phyloP scores from a whole-genome alignment of 345 rosid species.

The Raphanus raphanistrum region DNA sequence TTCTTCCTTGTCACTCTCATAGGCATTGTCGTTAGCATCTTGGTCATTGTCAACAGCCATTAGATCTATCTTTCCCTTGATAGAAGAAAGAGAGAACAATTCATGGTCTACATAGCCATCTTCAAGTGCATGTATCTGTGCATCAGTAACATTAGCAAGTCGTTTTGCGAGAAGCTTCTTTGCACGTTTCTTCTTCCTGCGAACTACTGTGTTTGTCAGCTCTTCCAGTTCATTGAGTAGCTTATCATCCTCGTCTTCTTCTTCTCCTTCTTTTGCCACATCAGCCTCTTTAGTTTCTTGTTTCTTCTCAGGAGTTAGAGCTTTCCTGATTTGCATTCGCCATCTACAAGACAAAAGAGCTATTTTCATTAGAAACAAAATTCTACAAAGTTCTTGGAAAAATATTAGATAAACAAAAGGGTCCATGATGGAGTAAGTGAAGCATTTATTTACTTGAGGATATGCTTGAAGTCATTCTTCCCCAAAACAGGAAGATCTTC shows the following conservation, averaged over 20 bases:
- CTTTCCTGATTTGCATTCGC: slow-evolving; percentile 82
- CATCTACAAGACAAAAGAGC: slow-evolving; percentile 51
- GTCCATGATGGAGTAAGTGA: neutral
- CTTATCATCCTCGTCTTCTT: slow-evolving; percentile 75
- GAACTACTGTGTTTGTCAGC: slow-evolving; percentile 63
- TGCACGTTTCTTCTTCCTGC: slow-evolving; percentile 85
- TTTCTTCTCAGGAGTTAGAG: slow-evolving; percentile 64
- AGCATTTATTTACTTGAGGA: slow-evolving; percentile 64
- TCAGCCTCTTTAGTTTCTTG: slow-evolving; percentile 42
- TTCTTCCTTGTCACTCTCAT: slow-evolving; percentile 61
- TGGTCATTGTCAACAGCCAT: slow-evolving; percentile 68
- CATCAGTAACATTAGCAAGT: slow-evolving; percentile 79
- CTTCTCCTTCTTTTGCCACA: slow-evolving; percentile 45
- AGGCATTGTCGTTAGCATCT: slow-evolving; percentile 45
- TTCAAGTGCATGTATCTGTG: slow-evolving; percentile 77
- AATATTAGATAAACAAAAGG: neutral
- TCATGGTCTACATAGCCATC: slow-evolving; percentile 80
- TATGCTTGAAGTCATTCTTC: slow-evolving; percentile 90
- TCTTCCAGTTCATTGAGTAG: slow-evolving; percentile 94
- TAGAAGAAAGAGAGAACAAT: slow-evolving; percentile 81
- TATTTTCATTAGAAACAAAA: neutral
- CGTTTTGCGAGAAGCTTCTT: slow-evolving; percentile 77
- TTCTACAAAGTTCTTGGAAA: neutral
- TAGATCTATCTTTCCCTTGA: slow-evolving; percentile 92
- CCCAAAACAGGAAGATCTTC: slow-evolving; percentile 89